These are phyloP conservation scores for Botrytis sinoallii DNA, from an alignment of 2,329 filamentous ascomycete species.

Conservation along the genomic window DNA sequence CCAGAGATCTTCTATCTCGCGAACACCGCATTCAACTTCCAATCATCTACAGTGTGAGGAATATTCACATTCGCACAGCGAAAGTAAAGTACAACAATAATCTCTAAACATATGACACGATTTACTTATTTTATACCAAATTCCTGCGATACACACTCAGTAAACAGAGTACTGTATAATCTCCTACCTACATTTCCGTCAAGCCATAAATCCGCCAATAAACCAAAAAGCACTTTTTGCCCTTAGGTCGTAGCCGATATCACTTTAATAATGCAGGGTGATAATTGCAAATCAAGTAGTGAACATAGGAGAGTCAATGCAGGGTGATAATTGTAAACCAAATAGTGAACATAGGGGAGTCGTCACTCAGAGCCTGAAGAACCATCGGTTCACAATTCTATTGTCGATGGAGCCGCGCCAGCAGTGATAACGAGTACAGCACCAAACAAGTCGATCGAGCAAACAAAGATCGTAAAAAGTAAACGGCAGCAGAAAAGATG, in stretches of 20 bases:
- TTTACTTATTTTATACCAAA: background rate
- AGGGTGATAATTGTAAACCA: background rate
- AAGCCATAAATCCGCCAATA: background rate
- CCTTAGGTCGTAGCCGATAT: accelerated
- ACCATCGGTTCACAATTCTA: background rate
- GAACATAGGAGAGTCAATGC: background rate
- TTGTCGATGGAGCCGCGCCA: no score
- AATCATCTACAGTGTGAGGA: no score
- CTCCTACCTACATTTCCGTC: background rate
- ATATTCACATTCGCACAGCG: no score
- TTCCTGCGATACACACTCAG: background rate
- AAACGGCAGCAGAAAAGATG: background rate
- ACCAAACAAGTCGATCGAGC: no score
- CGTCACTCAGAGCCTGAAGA: accelerated
- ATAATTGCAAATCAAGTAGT: background rate
- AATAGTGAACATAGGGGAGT: background rate
- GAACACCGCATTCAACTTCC: no score
- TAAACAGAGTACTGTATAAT: background rate
- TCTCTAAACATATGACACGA: no score
- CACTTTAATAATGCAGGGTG: background rate
- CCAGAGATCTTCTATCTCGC: background rate
- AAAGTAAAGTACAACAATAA: no score
- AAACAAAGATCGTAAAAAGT: background rate
- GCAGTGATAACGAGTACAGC: no score
- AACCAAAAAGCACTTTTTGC: background rate